Conservation (phyloP, 23 red algal species). For the Gracilariopsis chorda region DNA sequence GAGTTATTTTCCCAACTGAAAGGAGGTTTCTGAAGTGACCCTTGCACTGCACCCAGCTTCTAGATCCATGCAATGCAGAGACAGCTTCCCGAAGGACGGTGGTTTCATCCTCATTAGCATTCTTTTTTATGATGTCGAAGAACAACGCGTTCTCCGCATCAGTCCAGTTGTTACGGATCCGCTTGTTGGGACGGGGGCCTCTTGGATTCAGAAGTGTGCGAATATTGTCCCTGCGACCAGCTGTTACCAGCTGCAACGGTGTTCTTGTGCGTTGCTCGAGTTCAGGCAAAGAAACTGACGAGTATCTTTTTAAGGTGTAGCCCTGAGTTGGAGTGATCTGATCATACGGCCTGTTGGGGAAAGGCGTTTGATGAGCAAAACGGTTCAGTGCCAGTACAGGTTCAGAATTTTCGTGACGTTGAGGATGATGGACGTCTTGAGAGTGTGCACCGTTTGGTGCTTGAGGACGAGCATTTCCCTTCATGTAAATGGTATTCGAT, state of each 20-base stretch:
- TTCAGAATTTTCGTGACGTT: not conserved
- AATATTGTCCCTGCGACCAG: not conserved
- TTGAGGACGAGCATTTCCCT: not conserved
- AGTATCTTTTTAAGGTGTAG: not conserved
- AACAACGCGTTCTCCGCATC: conserved; percentile 28
- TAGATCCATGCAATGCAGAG: not conserved
- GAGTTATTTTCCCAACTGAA: conserved; percentile 17
- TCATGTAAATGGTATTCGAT: not conserved
- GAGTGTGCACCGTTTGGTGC: not conserved
- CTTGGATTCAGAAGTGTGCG: not conserved
- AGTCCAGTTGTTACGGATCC: conserved; percentile 48
- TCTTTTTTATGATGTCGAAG: conserved; percentile 24
- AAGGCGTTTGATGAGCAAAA: not conserved
- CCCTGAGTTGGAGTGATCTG: not conserved
- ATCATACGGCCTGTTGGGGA: not conserved
- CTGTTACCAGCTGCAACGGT: not conserved
- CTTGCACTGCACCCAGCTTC: conserved; percentile 55
- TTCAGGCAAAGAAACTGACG: not conserved
- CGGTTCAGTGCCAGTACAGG: not conserved
- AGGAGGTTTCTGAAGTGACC: conserved; percentile 57
- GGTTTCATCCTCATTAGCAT: conserved; percentile 11
- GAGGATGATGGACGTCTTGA: not conserved
- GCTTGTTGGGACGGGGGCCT: not conserved
- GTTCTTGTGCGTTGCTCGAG: not conserved
- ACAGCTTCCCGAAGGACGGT: conserved; percentile 26